Conservation (phyloP, 768 basidiomycete species). For the Pleurotus ostreatus region DNA sequence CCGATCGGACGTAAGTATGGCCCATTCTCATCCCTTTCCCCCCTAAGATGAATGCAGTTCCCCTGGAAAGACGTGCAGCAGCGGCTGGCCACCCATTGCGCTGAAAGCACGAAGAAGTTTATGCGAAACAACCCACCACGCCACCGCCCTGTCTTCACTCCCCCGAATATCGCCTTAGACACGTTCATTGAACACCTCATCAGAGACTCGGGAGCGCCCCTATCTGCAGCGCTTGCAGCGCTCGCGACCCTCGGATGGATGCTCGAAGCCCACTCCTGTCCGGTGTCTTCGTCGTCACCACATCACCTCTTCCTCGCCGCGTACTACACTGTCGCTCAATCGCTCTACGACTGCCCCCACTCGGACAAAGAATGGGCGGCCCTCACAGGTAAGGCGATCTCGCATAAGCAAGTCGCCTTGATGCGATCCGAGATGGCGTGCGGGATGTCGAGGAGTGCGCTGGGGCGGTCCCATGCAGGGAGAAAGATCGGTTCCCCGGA, state of each 20-base stretch:
- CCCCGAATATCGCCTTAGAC: neutral
- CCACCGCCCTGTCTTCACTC: neutral
- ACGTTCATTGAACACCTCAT: neutral
- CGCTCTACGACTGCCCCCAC: neutral
- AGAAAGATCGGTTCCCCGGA: neutral
- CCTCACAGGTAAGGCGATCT: neutral
- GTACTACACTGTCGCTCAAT: neutral
- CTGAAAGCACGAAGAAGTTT: neutral
- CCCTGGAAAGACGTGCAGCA: neutral
- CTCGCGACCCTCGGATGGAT: conserved; percentile 1
- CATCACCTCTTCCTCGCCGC: conserved; percentile 1
- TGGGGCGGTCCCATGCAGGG: too few relatives aligned
- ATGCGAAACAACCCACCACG: neutral
- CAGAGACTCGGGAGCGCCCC: neutral
- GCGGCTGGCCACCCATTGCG: conserved; percentile 1
- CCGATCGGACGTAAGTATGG: too few relatives aligned
- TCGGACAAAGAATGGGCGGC: neutral
- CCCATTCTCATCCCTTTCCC: too few relatives aligned
- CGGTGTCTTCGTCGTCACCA: neutral
- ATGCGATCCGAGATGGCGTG: neutral
- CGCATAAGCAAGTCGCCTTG: neutral
- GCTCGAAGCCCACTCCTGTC: neutral
- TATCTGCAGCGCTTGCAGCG: neutral
- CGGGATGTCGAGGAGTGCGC: neutral
- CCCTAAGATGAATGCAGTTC: neutral